Conservation (phyloP, 2,329 filamentous ascomycete species). For the Colletotrichum sp. region DNA sequence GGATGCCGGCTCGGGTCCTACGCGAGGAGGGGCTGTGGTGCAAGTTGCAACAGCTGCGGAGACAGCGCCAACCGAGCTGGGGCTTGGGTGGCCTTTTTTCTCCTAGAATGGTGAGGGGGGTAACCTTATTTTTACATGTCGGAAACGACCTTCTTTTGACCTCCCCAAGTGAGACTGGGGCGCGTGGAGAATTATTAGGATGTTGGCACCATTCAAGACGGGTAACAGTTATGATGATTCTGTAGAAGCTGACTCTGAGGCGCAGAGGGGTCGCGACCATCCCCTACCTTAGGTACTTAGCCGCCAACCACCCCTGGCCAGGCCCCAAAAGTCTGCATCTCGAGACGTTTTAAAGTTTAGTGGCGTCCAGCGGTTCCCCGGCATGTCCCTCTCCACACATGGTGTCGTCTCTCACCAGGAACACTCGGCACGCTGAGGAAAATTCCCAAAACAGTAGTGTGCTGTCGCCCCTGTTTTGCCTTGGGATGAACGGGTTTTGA, state of each 20-base stretch:
- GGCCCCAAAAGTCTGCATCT: not conserved
- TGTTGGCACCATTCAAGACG: not conserved
- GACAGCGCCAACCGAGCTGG: not conserved
- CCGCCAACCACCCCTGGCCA: not conserved
- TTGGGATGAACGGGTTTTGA: constrained; percentile 4
- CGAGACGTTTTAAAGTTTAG: constrained; percentile 17
- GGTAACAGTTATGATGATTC: rapidly evolving
- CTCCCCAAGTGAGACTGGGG: not conserved
- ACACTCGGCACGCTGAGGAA: not conserved
- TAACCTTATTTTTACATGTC: not conserved
- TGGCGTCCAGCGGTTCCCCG: not conserved
- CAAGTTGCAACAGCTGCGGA: not conserved
- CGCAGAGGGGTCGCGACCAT: not conserved
- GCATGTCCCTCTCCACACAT: not conserved
- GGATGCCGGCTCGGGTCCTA: constrained; percentile 5
- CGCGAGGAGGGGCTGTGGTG: not conserved
- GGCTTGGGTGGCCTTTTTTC: not conserved
- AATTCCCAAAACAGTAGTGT: not conserved
- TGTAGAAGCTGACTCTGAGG: not conserved
- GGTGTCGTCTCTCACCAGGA: not conserved
- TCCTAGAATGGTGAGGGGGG: not conserved
- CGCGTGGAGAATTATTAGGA: not conserved
- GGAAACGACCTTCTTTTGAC: not conserved
- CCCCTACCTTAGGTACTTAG: not conserved
- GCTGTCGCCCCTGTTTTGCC: not conserved